Percentiles rank a stretch among this genome's conserved stretches.
Evolutionary conservation across 805 yeast species (phyloP).

Genomic region (Candida schatavii): DNA sequence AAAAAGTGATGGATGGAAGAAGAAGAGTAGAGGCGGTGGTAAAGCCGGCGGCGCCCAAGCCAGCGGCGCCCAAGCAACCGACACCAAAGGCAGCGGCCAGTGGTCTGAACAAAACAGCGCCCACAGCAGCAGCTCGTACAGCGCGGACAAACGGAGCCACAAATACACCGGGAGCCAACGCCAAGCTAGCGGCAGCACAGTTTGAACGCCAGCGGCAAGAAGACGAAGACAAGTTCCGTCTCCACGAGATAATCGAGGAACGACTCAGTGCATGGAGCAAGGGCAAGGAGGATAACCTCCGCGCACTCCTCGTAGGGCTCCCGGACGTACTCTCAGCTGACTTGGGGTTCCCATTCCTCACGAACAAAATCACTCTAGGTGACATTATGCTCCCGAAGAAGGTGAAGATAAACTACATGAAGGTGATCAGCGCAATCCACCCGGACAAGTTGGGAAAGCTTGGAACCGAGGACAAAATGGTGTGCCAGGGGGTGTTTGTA

Average conservation of each 20-base stretch:
- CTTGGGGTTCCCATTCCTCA: conserved; percentile 28
- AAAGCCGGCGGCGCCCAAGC: conserved; percentile 44
- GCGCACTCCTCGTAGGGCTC: conserved; percentile 72
- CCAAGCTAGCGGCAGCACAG: conserved; percentile 1
- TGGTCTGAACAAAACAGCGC: too few relatives aligned
- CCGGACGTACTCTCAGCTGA: conserved; percentile 54
- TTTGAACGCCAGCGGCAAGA: conserved; percentile 6
- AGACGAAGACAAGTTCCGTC: conserved; percentile 27
- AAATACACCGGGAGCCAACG: conserved; percentile 2
- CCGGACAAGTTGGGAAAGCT: conserved; percentile 77
- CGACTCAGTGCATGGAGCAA: conserved; percentile 60
- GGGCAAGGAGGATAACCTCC: conserved; percentile 77
- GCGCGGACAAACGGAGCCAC: conserved; percentile 3
- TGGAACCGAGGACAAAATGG: conserved; percentile 68
- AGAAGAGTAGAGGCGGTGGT: conserved; percentile 70
- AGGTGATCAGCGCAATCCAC: conserved; percentile 73
- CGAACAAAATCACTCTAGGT: conserved; percentile 49
- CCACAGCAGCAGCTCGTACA: too few relatives aligned
- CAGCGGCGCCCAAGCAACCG: conserved; percentile 9
- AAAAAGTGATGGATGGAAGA: conserved; percentile 72
- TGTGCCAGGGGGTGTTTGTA: conserved; percentile 85
- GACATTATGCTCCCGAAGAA: conserved; percentile 87
- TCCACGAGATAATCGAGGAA: conserved; percentile 61
- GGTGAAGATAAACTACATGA: conserved; percentile 81
- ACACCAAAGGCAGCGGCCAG: not conserved